These are phyloP conservation scores for Taphrina populina DNA, from an alignment of 1,139 yeast genomes.

Conservation along the genomic window DNA sequence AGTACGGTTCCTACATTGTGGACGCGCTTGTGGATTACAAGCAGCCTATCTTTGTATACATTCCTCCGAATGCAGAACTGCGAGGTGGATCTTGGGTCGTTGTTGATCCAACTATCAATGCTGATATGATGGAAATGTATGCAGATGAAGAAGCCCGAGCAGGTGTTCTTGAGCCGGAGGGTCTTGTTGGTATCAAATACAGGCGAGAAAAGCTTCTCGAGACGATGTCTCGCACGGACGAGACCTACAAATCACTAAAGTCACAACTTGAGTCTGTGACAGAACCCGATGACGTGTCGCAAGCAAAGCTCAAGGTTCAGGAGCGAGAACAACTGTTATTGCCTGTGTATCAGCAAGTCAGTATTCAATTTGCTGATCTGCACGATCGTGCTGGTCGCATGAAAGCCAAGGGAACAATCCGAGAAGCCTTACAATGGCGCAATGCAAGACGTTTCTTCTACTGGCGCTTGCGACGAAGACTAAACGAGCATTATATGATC, in stretches of 20 bases:
- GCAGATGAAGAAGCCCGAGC: slow-evolving; percentile 97
- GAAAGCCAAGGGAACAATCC: slow-evolving; percentile 89
- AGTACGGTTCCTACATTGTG: slow-evolving; percentile 93
- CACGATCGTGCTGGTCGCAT: slow-evolving; percentile 97
- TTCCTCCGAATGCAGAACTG: slow-evolving; percentile 96
- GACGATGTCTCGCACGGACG: slow-evolving; percentile 87
- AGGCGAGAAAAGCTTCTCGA: slow-evolving; percentile 85
- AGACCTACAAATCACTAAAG: slow-evolving; percentile 59
- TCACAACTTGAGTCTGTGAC: slow-evolving; percentile 50
- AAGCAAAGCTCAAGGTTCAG: slow-evolving; percentile 62
- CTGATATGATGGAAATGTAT: slow-evolving; percentile 98
- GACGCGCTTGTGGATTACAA: slow-evolving; percentile 94
- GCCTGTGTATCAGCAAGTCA: slow-evolving; percentile 87
- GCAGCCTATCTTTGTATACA: slow-evolving; percentile 93
- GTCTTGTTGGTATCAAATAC: slow-evolving; percentile 97
- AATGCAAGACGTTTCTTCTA: slow-evolving; percentile 92
- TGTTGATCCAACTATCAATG: slow-evolving; percentile 94
- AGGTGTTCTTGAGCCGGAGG: slow-evolving; percentile 98
- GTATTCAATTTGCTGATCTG: slow-evolving; percentile 94
- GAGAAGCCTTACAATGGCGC: slow-evolving; percentile 79
- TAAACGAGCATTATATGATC: slow-evolving; percentile 85
- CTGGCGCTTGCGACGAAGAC: slow-evolving; percentile 98
- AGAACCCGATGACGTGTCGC: slow-evolving; percentile 57
- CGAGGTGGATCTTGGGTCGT: slow-evolving; percentile 99
- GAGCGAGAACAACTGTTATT: slow-evolving; percentile 76